Percentiles rank a stretch among this genome's conserved stretches.
phyloP scores from a whole-genome alignment of 371 early-diverging fungal genomes.

The Mortierella sp. region DNA sequence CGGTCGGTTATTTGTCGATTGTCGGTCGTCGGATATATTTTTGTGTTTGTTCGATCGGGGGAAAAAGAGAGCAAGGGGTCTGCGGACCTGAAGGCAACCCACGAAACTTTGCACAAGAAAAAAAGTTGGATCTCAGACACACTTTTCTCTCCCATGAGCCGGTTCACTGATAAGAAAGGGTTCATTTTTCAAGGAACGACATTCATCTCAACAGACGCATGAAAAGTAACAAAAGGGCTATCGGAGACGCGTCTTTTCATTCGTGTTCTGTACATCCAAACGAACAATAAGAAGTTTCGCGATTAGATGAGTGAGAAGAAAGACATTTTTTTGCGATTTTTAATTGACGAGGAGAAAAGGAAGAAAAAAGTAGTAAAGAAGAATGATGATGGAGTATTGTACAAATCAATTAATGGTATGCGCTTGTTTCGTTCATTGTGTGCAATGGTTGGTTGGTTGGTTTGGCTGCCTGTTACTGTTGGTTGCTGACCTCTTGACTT shows the following conservation, averaged over 20 bases:
- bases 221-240: no score
- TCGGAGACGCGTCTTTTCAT: not conserved
- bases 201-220: no score
- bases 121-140: conserved; percentile 13
- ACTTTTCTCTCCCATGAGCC: not conserved
- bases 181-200: not conserved
- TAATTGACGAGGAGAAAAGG: not conserved
- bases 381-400: conserved; percentile 6
- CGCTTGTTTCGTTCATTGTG: conserved; percentile 5
- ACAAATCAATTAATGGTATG: conserved; percentile 12
- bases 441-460: not conserved
- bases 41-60: conserved; percentile 2
- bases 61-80: no score
- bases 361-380: not conserved
- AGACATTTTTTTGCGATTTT: not conserved
- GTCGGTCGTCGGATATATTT: not conserved
- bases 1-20: not conserved
- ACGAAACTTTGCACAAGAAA: not conserved
- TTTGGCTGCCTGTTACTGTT: not conserved
- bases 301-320: not conserved
- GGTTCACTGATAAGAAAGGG: conserved; percentile 1
- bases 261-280: not conserved
- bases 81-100: not conserved
- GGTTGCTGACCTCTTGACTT: not conserved
- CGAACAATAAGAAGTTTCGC: not conserved